These are phyloP conservation scores for Cryptomeria japonica DNA, from an alignment of 75 land plant species.

Conservation along the genomic window DNA sequence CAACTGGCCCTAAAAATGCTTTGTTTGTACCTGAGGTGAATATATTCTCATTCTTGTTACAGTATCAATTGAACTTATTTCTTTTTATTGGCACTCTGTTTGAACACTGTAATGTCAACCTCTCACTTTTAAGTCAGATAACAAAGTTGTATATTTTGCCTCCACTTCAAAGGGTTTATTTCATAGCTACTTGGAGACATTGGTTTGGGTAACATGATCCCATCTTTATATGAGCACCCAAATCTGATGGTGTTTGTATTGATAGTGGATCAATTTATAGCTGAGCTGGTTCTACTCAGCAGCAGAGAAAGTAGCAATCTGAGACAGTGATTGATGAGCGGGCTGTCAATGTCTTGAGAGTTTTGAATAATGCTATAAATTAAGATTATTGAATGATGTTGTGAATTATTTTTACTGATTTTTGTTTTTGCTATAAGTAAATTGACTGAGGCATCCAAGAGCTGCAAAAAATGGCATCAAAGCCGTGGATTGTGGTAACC, in stretches of 20 bases:
- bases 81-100: not conserved
- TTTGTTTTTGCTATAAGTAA: too few relatives aligned
- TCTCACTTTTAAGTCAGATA: not conserved
- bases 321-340: not conserved
- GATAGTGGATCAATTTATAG: not conserved
- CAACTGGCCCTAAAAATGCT: conserved; percentile 88
- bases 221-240: not conserved
- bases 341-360: too few relatives aligned
- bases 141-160: not conserved
- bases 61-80: not conserved
- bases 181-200: not conserved
- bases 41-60: not conserved
- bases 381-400: too few relatives aligned
- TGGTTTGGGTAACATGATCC: not conserved
- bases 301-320: not conserved
- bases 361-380: too few relatives aligned
- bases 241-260: not conserved
- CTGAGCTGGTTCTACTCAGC: not conserved
- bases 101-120: not conserved
- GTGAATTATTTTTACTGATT: too few relatives aligned
- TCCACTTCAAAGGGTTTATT: not conserved
- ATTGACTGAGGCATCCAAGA: too few relatives aligned
- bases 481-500: too few relatives aligned
- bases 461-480: too few relatives aligned
- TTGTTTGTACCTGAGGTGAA: conserved; percentile 93